These are phyloP conservation scores for Pythium brachiatum DNA, from an alignment of 352 stramenopile species.

Conservation along the genomic window DNA sequence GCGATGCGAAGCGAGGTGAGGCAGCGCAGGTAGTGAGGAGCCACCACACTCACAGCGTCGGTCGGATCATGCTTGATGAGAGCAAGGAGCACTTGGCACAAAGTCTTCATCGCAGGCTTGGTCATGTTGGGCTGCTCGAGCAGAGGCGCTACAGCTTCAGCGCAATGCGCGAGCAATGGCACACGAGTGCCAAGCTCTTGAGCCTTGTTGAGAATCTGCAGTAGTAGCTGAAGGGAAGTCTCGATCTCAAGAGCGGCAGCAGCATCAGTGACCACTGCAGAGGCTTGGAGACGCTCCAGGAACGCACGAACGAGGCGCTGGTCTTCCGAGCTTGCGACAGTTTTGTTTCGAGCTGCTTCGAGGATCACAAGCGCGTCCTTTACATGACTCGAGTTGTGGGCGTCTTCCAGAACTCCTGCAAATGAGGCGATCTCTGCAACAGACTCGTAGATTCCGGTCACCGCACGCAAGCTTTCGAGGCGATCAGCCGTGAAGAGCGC, in stretches of 20 bases:
- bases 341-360: conserved; percentile 37
- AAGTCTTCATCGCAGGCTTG: conserved; percentile 51
- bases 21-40: conserved; percentile 50
- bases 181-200: conserved; percentile 37
- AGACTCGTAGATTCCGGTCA: conserved; percentile 51
- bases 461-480: conserved; percentile 35
- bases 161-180: conserved; percentile 42
- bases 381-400: conserved; percentile 31
- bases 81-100: conserved; percentile 68
- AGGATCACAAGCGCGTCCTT: conserved; percentile 30
- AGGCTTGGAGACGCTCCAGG: conserved; percentile 16
- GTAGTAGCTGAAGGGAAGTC: conserved; percentile 35
- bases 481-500: conserved; percentile 42
- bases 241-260: conserved; percentile 22
- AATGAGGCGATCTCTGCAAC: conserved; percentile 46
- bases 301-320: conserved; percentile 59
- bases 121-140: conserved; percentile 42
- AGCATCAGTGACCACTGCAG: not conserved
- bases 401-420: conserved; percentile 37
- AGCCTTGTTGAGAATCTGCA: conserved; percentile 42
- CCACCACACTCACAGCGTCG: conserved; percentile 33
- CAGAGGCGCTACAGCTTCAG: conserved; percentile 38
- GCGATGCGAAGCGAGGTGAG: conserved; percentile 41
- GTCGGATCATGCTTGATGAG: conserved; percentile 53
- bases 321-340: conserved; percentile 39